These are phyloP conservation scores for Lactifluus volemus DNA, from an alignment of 768 basidiomycete genomes.

Conservation along the genomic window DNA sequence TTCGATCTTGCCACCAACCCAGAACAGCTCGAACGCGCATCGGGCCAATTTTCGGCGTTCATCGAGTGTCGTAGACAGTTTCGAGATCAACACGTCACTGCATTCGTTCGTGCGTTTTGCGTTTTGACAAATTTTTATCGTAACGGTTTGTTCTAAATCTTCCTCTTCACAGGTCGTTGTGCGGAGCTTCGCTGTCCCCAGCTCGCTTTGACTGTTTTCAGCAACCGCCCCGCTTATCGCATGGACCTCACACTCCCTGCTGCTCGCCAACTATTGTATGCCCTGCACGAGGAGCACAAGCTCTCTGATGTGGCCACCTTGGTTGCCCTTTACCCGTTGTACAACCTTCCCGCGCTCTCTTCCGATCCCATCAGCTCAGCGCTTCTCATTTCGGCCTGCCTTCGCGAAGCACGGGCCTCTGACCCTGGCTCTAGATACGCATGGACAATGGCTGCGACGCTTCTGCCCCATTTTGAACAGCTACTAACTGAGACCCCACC, in stretches of 20 bases:
- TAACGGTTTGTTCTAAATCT: background rate
- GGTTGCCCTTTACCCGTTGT: slow-evolving; percentile 43
- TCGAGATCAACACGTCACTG: slow-evolving; percentile 3
- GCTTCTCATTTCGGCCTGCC: slow-evolving; percentile 49
- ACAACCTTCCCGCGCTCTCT: slow-evolving; percentile 44
- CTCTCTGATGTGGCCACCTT: slow-evolving; percentile 43
- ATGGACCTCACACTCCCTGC: slow-evolving; percentile 40
- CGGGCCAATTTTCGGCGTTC: slow-evolving; percentile 13
- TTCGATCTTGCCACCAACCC: slow-evolving; percentile 16
- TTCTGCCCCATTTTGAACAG: slow-evolving; percentile 35
- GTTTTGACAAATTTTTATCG: no score
- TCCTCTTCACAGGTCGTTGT: slow-evolving; percentile 44
- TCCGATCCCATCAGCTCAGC: slow-evolving; percentile 50
- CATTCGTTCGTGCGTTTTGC: slow-evolving; percentile 17
- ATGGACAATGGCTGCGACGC: slow-evolving; percentile 31
- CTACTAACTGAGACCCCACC: slow-evolving; percentile 24
- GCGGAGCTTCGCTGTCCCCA: slow-evolving; percentile 31
- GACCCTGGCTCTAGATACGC: slow-evolving; percentile 25
- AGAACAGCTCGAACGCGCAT: slow-evolving; percentile 11
- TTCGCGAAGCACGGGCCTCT: slow-evolving; percentile 31
- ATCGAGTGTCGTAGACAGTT: slow-evolving; percentile 11
- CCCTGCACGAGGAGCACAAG: slow-evolving; percentile 40
- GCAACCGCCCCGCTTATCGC: slow-evolving; percentile 54
- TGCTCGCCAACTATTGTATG: slow-evolving; percentile 50
- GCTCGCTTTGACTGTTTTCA: slow-evolving; percentile 54